Base-by-base conservation (phyloP, 176 grass and related monocot genomes). In the Juncus effusus region DNA sequence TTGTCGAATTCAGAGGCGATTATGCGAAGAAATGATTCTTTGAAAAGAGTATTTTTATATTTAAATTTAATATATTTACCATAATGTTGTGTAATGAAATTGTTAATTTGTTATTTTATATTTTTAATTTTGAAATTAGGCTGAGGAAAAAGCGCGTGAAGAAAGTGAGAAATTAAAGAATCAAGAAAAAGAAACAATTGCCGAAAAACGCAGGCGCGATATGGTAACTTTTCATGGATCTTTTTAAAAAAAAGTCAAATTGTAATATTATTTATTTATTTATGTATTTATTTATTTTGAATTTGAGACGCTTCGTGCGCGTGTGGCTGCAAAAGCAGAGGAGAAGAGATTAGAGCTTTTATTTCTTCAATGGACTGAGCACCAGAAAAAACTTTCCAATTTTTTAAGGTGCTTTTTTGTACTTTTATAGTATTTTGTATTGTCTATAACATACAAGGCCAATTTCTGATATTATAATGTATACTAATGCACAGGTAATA, bases 381-480 rank as follows among this genome's bases (percentile, higher is more conserved):
- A 99, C 84, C 88, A 99, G 74, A 99, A 90, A 76, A 93, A 63
- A 82, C 88, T 99, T 67, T 89, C 85, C 83, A 99, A 93, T 80
- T 99, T 80, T 85, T 82, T 93, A 99, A 99, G 94, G 94, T 99
- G 51, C 19, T 59, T 57, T 70, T 36, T 42, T 62, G 72, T 50
- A 16, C 59, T 86, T 78, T 40, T 15, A 41, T 28, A 28, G 0
- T 28, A 28, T 28, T 28, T 28, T 28, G 19, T 42, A 57, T 65
- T 55, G 36, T 36, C n/a, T 60, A 49, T 28, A 28, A 28, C 19
- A 28, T 28, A 28, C 19, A 28, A 12, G 19, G 65, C 49, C 40
- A 47, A 13, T 55, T 56, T 60, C 65, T 57, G 11, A 5, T 7
- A 6, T 63, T 54, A 10, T 63, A 60, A 47, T 71, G 75, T 51